phyloP scores from a whole-genome alignment of 768 basidiomycete genomes.

The Mrakia frigida region DNA sequence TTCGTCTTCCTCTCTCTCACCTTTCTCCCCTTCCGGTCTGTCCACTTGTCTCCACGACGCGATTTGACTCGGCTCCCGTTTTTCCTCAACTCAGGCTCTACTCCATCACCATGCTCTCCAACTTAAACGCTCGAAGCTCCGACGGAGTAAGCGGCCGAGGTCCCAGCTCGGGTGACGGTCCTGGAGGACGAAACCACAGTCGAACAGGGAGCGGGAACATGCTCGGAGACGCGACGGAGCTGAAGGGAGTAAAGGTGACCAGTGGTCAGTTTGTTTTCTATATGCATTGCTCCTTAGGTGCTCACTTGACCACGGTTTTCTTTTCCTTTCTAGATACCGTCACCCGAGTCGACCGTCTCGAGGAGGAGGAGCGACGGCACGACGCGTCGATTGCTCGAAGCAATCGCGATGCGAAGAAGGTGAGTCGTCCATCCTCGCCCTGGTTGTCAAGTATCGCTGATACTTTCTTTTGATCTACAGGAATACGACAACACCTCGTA shows the following conservation, averaged over 20 bases:
- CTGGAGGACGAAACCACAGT: not conserved
- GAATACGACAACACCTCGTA: not conserved
- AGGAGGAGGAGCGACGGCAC: not conserved
- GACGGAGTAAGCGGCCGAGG: not conserved
- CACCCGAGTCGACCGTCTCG: not conserved
- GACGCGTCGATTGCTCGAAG: not conserved
- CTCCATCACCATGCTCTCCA: not conserved
- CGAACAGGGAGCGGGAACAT: not conserved
- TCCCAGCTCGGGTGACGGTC: not conserved
- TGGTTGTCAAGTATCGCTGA: not conserved
- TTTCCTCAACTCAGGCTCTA: not conserved
- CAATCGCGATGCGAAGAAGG: not conserved
- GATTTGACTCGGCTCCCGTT: not conserved
- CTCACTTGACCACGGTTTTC: not conserved
- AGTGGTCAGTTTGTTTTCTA: not conserved
- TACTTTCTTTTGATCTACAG: not conserved
- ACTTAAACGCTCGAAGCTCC: conserved; percentile 2
- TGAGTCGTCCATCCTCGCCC: not conserved
- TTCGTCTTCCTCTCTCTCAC: conserved; percentile 7
- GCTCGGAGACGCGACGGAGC: not conserved
- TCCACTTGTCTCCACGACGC: not conserved
- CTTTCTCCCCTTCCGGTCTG: not conserved
- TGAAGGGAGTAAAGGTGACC: not conserved
- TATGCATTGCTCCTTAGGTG: not conserved
- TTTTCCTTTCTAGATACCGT: not conserved